Conservation (phyloP, 495 filamentous ascomycete species). For the Tuber microsphaerosporum region DNA sequence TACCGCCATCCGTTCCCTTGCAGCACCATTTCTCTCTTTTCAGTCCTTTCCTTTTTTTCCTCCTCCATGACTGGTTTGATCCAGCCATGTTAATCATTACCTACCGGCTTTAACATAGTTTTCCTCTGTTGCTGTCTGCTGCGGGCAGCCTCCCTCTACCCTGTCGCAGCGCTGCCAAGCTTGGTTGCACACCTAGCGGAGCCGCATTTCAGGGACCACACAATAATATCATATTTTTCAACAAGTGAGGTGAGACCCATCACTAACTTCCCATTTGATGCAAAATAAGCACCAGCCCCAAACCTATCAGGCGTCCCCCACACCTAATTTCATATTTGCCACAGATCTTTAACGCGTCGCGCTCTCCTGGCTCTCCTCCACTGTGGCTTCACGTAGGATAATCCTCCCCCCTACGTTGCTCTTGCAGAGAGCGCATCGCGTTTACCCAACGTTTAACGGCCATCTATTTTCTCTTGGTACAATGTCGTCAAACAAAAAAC, state of each 20-base stretch:
- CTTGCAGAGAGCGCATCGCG: neutral
- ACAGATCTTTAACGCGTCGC: neutral
- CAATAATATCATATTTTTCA: neutral
- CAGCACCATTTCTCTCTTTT: no score
- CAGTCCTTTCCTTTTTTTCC: no score
- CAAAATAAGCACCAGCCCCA: neutral
- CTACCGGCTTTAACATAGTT: neutral
- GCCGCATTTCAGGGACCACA: neutral
- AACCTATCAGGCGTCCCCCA: neutral
- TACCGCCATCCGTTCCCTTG: no score
- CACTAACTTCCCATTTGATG: neutral
- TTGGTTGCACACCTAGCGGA: neutral
- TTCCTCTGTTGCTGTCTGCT: neutral
- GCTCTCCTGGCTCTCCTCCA: neutral
- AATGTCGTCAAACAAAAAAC: slow-evolving; percentile 50
- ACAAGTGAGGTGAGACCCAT: neutral
- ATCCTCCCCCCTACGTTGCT: slow-evolving; percentile 13
- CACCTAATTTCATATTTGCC: neutral
- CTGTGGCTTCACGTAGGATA: slow-evolving; percentile 22
- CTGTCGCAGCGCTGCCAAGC: neutral
- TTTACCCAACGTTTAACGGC: neutral
- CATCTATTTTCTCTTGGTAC: neutral
- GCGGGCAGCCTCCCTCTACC: neutral
- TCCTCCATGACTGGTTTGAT: no score
- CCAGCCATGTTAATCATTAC: no score